phyloP scores from a whole-genome alignment of 257 asterid genomes.

The Capsicum rhomboideum region DNA sequence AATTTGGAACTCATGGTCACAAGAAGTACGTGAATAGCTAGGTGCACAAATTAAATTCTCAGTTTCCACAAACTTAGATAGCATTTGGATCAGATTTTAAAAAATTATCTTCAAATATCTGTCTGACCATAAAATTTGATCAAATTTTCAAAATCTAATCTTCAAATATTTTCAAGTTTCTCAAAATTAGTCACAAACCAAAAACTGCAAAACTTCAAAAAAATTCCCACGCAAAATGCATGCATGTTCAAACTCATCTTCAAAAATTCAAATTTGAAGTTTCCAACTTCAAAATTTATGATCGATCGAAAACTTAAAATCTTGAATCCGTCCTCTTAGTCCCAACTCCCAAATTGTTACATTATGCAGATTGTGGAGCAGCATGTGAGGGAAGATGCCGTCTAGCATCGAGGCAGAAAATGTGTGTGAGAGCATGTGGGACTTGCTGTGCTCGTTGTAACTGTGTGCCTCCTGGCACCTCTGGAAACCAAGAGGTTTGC shows the following conservation, averaged over 20 bases:
- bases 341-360: neutral
- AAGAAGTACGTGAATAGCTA: neutral
- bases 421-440: constrained; percentile 48
- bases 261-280: neutral
- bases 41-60: neutral
- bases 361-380: constrained; percentile 34
- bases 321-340: neutral
- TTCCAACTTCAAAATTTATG: no score
- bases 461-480: constrained; percentile 63
- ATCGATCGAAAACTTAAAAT: neutral
- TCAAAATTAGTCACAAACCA: no score
- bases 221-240: no score
- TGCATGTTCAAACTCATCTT: neutral
- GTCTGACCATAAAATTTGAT: no score
- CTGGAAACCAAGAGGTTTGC: constrained; percentile 41
- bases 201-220: no score
- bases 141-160: neutral
- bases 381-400: constrained; percentile 42
- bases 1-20: neutral
- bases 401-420: constrained; percentile 23
- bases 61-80: neutral
- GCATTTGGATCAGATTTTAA: no score
- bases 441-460: constrained; percentile 50
- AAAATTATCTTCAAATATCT: neutral
- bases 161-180: neutral